phyloP scores from a whole-genome alignment of 1,139 yeast species.

The Candida sp. region DNA sequence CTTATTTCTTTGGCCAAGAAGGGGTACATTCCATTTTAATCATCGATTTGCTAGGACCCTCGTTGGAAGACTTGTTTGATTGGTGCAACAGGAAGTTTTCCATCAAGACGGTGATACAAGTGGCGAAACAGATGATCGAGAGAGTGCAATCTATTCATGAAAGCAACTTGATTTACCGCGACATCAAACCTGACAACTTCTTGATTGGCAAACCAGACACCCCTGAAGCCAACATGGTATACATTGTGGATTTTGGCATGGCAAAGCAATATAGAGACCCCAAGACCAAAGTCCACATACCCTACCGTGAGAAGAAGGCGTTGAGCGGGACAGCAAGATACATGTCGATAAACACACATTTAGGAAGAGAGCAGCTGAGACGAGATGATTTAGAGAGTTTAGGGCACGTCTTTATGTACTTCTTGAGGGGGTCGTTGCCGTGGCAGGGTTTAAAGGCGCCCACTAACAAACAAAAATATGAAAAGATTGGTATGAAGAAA shows the following conservation, averaged over 20 bases:
- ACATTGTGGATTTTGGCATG: conserved; percentile 62
- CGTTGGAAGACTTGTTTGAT: conserved; percentile 78
- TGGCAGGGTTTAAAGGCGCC: conserved; percentile 72
- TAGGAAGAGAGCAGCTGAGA: conserved; percentile 68
- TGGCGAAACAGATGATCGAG: conserved; percentile 76
- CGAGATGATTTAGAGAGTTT: conserved; percentile 65
- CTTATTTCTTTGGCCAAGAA: conserved; percentile 82
- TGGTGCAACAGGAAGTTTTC: conserved; percentile 79
- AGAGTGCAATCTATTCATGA: conserved; percentile 71
- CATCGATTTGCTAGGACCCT: conserved; percentile 77
- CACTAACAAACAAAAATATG: conserved; percentile 81
- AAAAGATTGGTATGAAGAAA: conserved; percentile 81
- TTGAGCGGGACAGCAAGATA: conserved; percentile 69
- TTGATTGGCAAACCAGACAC: conserved; percentile 71
- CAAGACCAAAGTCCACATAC: conserved; percentile 60
- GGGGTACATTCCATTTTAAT: conserved; percentile 78
- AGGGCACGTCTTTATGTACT: conserved; percentile 69
- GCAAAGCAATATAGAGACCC: conserved; percentile 72
- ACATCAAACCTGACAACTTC: conserved; percentile 79
- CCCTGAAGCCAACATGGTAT: conserved; percentile 60
- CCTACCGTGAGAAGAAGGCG: conserved; percentile 66
- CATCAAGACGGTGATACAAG: conserved; percentile 73
- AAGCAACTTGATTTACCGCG: conserved; percentile 73
- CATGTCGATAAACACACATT: conserved; percentile 68
- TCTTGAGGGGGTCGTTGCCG: conserved; percentile 63